These are phyloP conservation scores for Agrostemma githago DNA, from an alignment of 148 eudicot species.

Conservation along the genomic window DNA sequence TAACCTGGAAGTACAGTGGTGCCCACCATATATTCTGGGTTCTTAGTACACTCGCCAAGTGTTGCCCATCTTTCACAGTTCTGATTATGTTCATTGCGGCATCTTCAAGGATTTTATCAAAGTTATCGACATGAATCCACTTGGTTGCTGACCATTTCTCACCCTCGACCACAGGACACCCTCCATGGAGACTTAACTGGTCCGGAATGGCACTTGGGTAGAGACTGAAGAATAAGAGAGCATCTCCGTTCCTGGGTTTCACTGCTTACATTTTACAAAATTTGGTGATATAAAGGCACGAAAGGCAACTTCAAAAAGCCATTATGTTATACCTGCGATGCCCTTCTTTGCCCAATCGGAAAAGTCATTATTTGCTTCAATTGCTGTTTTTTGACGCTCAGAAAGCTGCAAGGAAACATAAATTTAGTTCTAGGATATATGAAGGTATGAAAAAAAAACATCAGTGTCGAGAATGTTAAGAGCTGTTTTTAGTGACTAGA, in stretches of 20 bases:
- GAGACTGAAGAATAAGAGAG: constrained; percentile 91
- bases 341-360: constrained; percentile 89
- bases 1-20: constrained; percentile 71
- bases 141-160: constrained; percentile 99
- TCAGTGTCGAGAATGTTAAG: neutral
- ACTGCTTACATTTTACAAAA: constrained; percentile 33
- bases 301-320: neutral
- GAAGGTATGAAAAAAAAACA: neutral
- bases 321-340: constrained; percentile 50
- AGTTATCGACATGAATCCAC: constrained; percentile 89
- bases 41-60: constrained; percentile 88
- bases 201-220: constrained; percentile 69
- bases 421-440: neutral
- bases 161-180: constrained; percentile 87
- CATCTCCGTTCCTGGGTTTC: constrained; percentile 90
- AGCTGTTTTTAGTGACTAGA: neutral
- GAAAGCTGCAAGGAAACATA: constrained; percentile 38
- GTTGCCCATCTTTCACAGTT: constrained; percentile 93
- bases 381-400: constrained; percentile 48
- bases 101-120: constrained; percentile 56
- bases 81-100: constrained; percentile 52
- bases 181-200: constrained; percentile 68
- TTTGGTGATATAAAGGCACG: constrained; percentile 2
- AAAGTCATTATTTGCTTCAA: constrained; percentile 47
- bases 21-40: constrained; percentile 92